These are phyloP conservation scores for Seiridium cupressi DNA, from an alignment of 2,329 filamentous ascomycete genomes.

Conservation along the genomic window DNA sequence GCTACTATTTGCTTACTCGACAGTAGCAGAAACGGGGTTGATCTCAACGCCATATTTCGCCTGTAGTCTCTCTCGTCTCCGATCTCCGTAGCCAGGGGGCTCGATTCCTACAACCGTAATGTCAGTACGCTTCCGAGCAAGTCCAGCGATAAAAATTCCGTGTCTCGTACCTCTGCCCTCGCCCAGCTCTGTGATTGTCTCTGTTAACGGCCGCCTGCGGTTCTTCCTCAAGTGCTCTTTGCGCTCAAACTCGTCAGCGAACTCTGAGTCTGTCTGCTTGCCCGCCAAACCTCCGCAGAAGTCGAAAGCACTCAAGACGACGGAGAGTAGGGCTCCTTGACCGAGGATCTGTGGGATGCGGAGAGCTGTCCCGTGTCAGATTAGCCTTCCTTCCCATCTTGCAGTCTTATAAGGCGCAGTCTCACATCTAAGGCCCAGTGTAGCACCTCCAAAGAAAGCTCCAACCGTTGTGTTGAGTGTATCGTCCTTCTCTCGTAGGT, in stretches of 20 bases:
- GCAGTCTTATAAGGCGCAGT: conserved; percentile 5
- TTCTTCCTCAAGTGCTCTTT: conserved; percentile 74
- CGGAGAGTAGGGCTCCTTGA: conserved; percentile 55
- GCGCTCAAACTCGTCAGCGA: conserved; percentile 70
- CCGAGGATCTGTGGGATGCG: conserved; percentile 64
- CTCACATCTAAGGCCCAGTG: conserved; percentile 73
- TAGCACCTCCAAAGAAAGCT: conserved; percentile 72
- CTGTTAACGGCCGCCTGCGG: conserved; percentile 70
- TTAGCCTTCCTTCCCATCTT: neutral
- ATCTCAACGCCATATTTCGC: conserved; percentile 88
- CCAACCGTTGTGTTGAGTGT: conserved; percentile 71
- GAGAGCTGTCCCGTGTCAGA: conserved; percentile 41
- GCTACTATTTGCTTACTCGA: conserved; percentile 27
- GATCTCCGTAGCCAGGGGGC: conserved; percentile 79
- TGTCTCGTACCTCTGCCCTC: conserved; percentile 75
- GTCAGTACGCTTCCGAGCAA: conserved; percentile 10
- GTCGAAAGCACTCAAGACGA: conserved; percentile 57
- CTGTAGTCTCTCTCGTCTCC: conserved; percentile 77
- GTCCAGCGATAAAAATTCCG: neutral
- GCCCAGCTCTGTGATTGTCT: conserved; percentile 78
- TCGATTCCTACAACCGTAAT: conserved; percentile 62
- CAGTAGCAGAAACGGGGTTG: conserved; percentile 57
- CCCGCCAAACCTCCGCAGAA: conserved; percentile 62
- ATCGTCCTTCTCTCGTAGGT: conserved; percentile 83
- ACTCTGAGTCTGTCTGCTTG: conserved; percentile 44